Conservation (phyloP, 1,284 basidiomycete genomes). For the Violaceomyces palustris region DNA sequence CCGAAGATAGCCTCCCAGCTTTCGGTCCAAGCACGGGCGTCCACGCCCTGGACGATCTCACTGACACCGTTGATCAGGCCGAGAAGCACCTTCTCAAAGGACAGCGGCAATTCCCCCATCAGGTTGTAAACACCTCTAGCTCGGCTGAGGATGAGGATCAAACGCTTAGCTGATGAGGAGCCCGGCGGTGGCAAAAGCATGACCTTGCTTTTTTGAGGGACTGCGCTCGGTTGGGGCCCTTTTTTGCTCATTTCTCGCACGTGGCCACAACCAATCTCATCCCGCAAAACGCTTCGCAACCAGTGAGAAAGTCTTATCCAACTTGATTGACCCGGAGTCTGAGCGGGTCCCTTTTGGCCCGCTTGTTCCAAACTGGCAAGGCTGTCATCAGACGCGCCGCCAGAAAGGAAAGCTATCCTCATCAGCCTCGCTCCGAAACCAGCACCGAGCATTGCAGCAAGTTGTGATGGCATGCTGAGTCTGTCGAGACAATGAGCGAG, state of each 20-base stretch:
- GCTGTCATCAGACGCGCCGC: slow-evolving; percentile 23
- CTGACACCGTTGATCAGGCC: slow-evolving; percentile 3
- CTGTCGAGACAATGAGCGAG: slow-evolving; percentile 27
- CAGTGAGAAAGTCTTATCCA: slow-evolving; percentile 27
- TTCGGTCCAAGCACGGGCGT: slow-evolving; percentile 9
- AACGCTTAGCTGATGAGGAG: not conserved
- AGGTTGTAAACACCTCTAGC: slow-evolving; percentile 11
- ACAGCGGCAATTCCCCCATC: slow-evolving; percentile 19
- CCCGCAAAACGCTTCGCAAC: slow-evolving; percentile 26
- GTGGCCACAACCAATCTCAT: too few species aligned
- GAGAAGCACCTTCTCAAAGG: slow-evolving; percentile 9
- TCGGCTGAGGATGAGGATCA: slow-evolving; percentile 7
- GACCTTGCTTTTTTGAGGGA: not conserved
- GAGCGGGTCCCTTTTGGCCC: slow-evolving; percentile 25
- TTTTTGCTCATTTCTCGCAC: slow-evolving; percentile 1
- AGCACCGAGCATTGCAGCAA: slow-evolving; percentile 23
- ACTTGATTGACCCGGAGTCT: slow-evolving; percentile 8
- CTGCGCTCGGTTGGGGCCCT: not conserved
- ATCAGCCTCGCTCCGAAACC: slow-evolving; percentile 19
- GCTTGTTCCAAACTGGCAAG: too few species aligned
- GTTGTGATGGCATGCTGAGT: slow-evolving; percentile 26
- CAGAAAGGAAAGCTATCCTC: slow-evolving; percentile 24
- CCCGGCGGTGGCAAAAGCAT: not conserved
- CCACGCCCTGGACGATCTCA: not conserved
- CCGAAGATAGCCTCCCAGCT: slow-evolving; percentile 13